A percentile compares a stretch with the other conserved stretches of the same genome.
Conservation (phyloP, 306 rosid genomes). For the Fagus sylvatica region DNA sequence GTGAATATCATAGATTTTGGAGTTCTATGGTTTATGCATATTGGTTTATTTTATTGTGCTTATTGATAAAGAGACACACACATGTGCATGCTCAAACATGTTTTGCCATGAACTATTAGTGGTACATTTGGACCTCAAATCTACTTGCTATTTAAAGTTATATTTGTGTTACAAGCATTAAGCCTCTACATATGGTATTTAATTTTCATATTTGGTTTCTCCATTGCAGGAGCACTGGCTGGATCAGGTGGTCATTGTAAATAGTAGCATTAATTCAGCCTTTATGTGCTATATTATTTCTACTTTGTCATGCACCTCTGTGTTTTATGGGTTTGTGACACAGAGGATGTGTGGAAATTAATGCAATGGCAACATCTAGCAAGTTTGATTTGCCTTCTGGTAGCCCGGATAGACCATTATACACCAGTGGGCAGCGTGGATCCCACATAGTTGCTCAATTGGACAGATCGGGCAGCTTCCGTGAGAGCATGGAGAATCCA, state of each 20-base stretch:
- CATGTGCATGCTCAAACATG: not conserved
- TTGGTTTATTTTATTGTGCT: not conserved
- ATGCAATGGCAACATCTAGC: conserved; percentile 88
- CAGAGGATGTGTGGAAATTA: conserved; percentile 57
- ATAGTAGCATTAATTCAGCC: conserved; percentile 39
- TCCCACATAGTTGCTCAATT: conserved; percentile 78
- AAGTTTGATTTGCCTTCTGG: conserved; percentile 85
- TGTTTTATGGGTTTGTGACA: conserved; percentile 51
- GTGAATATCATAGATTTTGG: not conserved
- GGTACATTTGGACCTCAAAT: not conserved
- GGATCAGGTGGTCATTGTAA: conserved; percentile 11
- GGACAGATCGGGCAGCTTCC: conserved; percentile 92
- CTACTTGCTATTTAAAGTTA: not conserved
- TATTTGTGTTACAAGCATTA: not conserved
- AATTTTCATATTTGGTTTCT: conserved; percentile 14
- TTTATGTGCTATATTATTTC: conserved; percentile 49
- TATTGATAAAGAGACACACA: not conserved
- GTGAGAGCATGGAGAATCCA: conserved; percentile 82
- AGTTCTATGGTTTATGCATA: not conserved
- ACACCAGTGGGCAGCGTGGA: conserved; percentile 89
- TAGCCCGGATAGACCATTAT: conserved; percentile 88
- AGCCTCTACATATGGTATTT: not conserved
- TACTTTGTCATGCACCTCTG: conserved; percentile 67
- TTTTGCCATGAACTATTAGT: not conserved
- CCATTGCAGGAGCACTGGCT: conserved; percentile 53